Conservation (phyloP, 208 protist species). For the Trypanosoma conorhini region DNA sequence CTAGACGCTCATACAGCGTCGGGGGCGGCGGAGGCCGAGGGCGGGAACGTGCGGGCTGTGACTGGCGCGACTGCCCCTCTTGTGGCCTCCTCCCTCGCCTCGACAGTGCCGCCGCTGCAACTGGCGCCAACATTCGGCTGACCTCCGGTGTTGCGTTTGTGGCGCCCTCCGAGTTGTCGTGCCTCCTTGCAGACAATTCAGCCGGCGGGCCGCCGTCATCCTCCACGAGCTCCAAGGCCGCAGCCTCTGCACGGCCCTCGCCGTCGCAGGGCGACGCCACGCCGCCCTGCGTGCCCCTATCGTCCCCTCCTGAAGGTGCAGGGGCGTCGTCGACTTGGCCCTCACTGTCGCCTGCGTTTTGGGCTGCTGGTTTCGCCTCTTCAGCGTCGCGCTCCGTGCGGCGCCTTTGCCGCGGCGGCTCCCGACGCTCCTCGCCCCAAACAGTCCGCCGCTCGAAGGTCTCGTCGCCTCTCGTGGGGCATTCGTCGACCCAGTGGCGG, state of each 20-base stretch:
- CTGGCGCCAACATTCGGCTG: slow-evolving; percentile 64
- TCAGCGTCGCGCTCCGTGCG: slow-evolving; percentile 4
- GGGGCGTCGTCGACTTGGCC: neutral
- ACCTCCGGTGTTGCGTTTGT: slow-evolving; percentile 26
- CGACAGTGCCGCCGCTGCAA: slow-evolving; percentile 45
- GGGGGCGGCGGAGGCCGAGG: slow-evolving; percentile 28
- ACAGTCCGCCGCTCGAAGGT: slow-evolving; percentile 63
- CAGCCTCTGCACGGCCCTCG: neutral
- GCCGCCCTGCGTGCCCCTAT: slow-evolving; percentile 3
- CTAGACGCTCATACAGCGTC: slow-evolving; percentile 77
- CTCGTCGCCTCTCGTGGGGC: slow-evolving; percentile 61
- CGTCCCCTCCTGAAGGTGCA: neutral
- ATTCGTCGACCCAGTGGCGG: slow-evolving; percentile 71
- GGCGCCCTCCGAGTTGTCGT: neutral
- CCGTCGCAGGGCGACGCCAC: slow-evolving; percentile 6
- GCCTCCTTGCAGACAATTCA: slow-evolving; percentile 30
- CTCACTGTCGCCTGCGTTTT: slow-evolving; percentile 1
- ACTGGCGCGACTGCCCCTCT: neutral
- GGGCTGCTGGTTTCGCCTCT: neutral
- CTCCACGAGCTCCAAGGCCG: slow-evolving; percentile 6
- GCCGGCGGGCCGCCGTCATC: slow-evolving; percentile 33
- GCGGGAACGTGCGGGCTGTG: slow-evolving; percentile 26
- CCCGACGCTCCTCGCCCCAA: slow-evolving; percentile 73
- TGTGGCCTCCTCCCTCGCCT: slow-evolving; percentile 5
- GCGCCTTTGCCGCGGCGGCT: slow-evolving; percentile 16